Conservation (phyloP, 345 rosid genomes). For the Euphorbia lathyris region DNA sequence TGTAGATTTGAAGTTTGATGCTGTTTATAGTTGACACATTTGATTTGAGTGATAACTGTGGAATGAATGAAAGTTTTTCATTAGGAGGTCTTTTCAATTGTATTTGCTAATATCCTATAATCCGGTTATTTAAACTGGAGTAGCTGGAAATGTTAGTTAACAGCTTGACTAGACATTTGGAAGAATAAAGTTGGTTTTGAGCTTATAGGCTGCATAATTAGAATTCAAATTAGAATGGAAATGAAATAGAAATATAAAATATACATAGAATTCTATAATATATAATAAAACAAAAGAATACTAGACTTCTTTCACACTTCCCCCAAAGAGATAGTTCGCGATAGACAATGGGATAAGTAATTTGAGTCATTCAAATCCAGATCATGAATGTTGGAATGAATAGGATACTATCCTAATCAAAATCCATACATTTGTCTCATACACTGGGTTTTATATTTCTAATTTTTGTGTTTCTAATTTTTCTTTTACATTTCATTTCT, state of each 20-base stretch:
- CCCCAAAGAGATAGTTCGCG: no score
- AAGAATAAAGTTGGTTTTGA: background rate
- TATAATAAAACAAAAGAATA: no score
- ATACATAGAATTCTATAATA: no score
- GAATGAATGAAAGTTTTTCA: background rate
- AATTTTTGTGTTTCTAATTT: no score
- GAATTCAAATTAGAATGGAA: no score
- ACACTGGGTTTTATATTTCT: background rate
- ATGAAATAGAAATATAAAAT: no score
- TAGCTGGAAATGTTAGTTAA: background rate
- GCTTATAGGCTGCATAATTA: no score
- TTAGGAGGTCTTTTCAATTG: background rate
- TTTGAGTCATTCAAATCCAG: background rate
- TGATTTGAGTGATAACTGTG: background rate
- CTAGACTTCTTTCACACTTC: no score
- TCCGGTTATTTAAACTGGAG: background rate
- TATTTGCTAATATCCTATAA: background rate
- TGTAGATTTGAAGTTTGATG: background rate
- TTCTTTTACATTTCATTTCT: background rate
- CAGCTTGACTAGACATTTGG: background rate
- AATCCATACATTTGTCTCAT: background rate
- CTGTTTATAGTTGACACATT: background rate
- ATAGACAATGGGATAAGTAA: background rate
- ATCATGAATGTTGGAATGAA: background rate
- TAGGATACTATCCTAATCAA: background rate